phyloP scores from a whole-genome alignment of 805 yeast species.

The Metschnikowia gruessii region DNA sequence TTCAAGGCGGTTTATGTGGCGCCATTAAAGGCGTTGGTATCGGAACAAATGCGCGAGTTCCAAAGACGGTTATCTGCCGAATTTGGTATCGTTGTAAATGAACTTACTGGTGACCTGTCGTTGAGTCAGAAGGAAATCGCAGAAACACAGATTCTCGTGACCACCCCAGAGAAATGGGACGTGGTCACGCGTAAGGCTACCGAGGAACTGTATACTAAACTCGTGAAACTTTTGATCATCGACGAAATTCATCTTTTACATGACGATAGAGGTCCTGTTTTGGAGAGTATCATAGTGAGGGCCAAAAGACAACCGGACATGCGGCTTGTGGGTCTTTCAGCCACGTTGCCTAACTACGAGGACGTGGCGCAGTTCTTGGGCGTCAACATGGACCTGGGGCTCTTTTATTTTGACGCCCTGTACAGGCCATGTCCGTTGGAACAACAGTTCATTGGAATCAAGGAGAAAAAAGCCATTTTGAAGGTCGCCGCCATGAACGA shows the following conservation, averaged over 20 bases:
- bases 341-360: conserved; percentile 83
- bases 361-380: conserved; percentile 83
- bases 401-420: conserved; percentile 78
- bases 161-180: conserved; percentile 99
- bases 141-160: conserved; percentile 78
- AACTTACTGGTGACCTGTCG: conserved; percentile 86
- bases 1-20: conserved; percentile 87
- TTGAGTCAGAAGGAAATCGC: conserved; percentile 71
- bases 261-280: conserved; percentile 92
- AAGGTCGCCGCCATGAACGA: conserved; percentile 81
- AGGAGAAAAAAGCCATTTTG: conserved; percentile 77
- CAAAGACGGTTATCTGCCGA: conserved; percentile 57
- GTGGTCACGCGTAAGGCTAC: conserved; percentile 81
- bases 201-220: conserved; percentile 59
- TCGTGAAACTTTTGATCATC: conserved; percentile 70
- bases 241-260: conserved; percentile 93
- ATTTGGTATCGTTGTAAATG: conserved; percentile 72
- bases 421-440: conserved; percentile 91
- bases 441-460: conserved; percentile 85
- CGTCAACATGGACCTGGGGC: conserved; percentile 54
- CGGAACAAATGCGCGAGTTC: conserved; percentile 89
- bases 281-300: conserved; percentile 84
- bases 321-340: conserved; percentile 83
- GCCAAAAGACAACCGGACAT: conserved; percentile 44
- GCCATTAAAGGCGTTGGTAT: conserved; percentile 91